Evolutionary conservation across 306 rosid genomes (phyloP), one percentile per base, ranked within the genome.

Genomic region (Prunus davidiana): DNA sequence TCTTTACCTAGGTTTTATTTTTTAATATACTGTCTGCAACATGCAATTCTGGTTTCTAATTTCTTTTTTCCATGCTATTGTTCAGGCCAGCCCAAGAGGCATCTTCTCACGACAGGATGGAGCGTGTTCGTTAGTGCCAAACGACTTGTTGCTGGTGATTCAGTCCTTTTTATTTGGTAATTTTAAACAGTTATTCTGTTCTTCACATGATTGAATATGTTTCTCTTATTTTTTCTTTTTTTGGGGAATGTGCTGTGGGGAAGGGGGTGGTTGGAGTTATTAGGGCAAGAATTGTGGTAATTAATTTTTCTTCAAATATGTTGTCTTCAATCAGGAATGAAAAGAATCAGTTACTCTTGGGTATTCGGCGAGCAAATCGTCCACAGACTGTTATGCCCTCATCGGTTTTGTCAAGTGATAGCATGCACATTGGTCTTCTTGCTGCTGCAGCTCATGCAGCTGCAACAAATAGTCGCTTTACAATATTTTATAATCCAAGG

Each of bases 391-490:
- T 86, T 46, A 88, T 90, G 92, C 95, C 95, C n/a, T 90, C 95
- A 12, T 90, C 92, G 0, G 95, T 90, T 79, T 75, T 90, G 78
- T 90, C 95, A 56, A 90, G 95, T 79, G 95, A 87, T 74, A 90
- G 95, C 85, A 90, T 90, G 95, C 95, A 90, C 80, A 86, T 90
- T 72, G 95, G 95, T 77, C 95, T 90, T 79, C 95, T 90, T 79
- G 95, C 95, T 82, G 95, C 95, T 74, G 93, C 93, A 32, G 93
- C 93, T 73, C 90, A 88, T 81, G 93, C 93, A 55, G 90, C 93
- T 61, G 88, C 93, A 45, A 90, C 95, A 54, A 90, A 88, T 74
- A 90, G 90, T 68, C 93, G 87, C 60, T 88, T 88, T 74, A 86
- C 93, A 25, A 84, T 88, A 65, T 88, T 88, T 64, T 88, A 80